Conservation (phyloP, 2,329 filamentous ascomycete species). For the Epichloe festucae region DNA sequence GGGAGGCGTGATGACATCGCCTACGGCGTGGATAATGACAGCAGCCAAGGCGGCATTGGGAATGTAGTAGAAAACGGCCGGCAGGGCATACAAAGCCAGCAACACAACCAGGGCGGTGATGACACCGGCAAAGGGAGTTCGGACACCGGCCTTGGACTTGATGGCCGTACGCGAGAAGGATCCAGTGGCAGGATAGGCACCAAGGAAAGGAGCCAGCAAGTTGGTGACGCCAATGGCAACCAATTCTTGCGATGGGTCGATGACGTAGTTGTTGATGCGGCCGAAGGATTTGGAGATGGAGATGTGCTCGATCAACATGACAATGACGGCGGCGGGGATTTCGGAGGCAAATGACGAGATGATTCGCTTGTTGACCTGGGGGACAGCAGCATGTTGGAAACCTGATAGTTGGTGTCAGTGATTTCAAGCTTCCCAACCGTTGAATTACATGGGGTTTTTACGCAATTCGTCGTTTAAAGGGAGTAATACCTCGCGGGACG, state of each 20-base stretch:
- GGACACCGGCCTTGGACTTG: slow-evolving; percentile 85
- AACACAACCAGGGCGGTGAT: slow-evolving; percentile 75
- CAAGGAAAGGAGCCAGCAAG: slow-evolving; percentile 63
- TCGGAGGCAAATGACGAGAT: slow-evolving; percentile 51
- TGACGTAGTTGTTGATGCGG: slow-evolving; percentile 68
- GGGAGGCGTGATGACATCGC: slow-evolving; percentile 72
- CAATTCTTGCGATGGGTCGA: slow-evolving; percentile 67
- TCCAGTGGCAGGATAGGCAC: slow-evolving; percentile 74
- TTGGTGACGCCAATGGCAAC: slow-evolving; percentile 68
- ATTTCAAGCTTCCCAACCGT: background rate
- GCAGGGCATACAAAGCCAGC: slow-evolving; percentile 70
- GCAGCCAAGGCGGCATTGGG: slow-evolving; percentile 62
- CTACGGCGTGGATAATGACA: slow-evolving; percentile 84
- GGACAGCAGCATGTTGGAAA: slow-evolving; percentile 58
- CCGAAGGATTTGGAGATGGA: slow-evolving; percentile 75
- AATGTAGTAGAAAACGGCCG: slow-evolving; percentile 81
- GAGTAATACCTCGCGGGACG: slow-evolving; percentile 50
- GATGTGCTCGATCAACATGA: slow-evolving; percentile 69
- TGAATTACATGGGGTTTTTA: background rate
- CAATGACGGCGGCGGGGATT: slow-evolving; percentile 62
- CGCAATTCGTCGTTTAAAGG: background rate
- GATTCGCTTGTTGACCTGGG: slow-evolving; percentile 45
- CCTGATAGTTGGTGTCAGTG: slow-evolving; percentile 24
- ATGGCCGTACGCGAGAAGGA: slow-evolving; percentile 88
- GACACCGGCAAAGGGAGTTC: slow-evolving; percentile 74